Percentiles rank a stretch among this genome's conserved stretches.
phyloP scores from a whole-genome alignment of 129 eudicot species.

The Oenanthe sinensis region DNA sequence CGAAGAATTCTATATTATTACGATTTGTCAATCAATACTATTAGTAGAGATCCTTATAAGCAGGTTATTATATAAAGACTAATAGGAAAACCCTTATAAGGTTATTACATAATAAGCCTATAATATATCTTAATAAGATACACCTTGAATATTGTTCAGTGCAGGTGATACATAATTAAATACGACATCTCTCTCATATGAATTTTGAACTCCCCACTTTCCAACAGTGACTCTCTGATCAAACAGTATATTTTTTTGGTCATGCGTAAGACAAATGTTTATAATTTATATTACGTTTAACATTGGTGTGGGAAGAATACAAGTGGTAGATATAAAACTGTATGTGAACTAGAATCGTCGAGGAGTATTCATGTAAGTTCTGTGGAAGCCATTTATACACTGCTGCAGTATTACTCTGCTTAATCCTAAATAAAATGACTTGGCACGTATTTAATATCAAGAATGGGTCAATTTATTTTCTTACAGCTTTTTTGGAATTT shows the following conservation, averaged over 20 bases:
- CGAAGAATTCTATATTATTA: too few relatives aligned
- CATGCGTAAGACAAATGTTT: background rate
- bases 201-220: too few relatives aligned
- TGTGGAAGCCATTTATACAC: background rate
- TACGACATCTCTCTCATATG: background rate
- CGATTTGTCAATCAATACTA: too few relatives aligned
- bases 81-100: too few relatives aligned
- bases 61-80: too few relatives aligned
- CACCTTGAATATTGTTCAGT: background rate
- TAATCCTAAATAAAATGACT: background rate
- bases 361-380: background rate
- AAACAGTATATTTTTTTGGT: background rate
- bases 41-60: too few relatives aligned
- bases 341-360: background rate
- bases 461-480: background rate
- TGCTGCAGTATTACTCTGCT: background rate
- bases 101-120: too few relatives aligned
- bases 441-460: background rate
- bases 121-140: background rate
- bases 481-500: background rate
- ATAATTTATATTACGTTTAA: background rate
- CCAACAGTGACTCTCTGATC: too few relatives aligned
- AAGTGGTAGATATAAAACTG: background rate
- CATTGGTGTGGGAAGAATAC: background rate
- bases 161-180: background rate